Evolutionary conservation across 768 basidiomycete genomes (phyloP), one percentile per base, ranked within the genome.

Genomic region (Lanmaoa rubissima): DNA sequence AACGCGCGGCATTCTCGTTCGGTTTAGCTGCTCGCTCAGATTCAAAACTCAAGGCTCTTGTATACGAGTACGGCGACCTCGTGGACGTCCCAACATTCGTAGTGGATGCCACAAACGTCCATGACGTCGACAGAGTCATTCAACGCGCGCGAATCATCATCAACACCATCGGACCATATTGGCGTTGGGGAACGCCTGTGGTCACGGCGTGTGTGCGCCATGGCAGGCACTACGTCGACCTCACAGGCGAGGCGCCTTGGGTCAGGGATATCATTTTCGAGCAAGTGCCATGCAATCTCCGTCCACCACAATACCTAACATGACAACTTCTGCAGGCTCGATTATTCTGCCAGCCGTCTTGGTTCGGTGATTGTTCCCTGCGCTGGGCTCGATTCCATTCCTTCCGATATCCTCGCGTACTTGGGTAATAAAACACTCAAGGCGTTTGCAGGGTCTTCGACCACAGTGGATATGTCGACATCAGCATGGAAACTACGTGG

Each of bases 181-280:
- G 82, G 80, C 67, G 68, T 7, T 89, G 79, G 73, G 88, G 91
- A 3, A 84, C 84, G n/a, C 79, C 83, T 10, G 86, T 94, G 13
- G 88, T 92, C 19, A 90, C 82, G 54, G 86, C 88, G 5, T 96
- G 94, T 60, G 88, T 86, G 5, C 75, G 74, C 36, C 75, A 87
- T 55, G 86, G 89, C 6, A 80, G 83, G 8, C 92, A 95, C 71
- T 96, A 96, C 68, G 84, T 93, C 28, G 95, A 98, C 71, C 75
- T 94, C 35, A 84, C 88, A 2, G 88, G 89, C 9, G 93, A 95
- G 69, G 72, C 79, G 0, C 73, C 76, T 3, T 94, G 87, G 84
- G 79, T 88, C 45, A 74, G 73, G 58, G 73, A 83, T 14, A 86
- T 92, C 48, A 83, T 91, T 46, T 35, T 73, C 31, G 67, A 79